phyloP scores from a whole-genome alignment of 2,329 filamentous ascomycete species.

The Claviceps sp. region DNA sequence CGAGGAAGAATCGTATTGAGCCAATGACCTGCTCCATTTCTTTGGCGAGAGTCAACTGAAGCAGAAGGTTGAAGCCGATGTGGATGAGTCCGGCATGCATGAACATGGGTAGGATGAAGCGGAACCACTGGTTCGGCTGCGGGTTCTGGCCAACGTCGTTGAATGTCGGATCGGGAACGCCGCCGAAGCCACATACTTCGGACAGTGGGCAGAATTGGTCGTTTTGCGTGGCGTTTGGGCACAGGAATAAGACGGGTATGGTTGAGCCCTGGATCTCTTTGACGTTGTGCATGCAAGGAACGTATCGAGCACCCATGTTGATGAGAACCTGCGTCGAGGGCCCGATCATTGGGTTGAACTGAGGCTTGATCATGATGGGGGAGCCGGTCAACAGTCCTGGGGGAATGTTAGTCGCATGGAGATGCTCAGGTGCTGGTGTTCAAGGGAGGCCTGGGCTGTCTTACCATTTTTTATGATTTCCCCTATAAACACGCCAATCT shows the following conservation, averaged over 20 bases:
- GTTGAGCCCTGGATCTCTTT: conserved; percentile 44
- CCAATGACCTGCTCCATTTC: conserved; percentile 92
- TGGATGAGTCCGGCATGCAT: conserved; percentile 88
- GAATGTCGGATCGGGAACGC: conserved; percentile 52
- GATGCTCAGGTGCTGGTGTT: not conserved
- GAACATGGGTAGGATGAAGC: conserved; percentile 93
- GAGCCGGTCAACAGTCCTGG: conserved; percentile 63
- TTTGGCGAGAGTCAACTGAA: conserved; percentile 77
- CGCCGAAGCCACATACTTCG: conserved; percentile 71
- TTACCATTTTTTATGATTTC: conserved; percentile 76
- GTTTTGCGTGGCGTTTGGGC: conserved; percentile 62
- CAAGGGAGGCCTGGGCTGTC: not conserved
- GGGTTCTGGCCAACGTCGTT: conserved; percentile 37
- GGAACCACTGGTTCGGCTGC: conserved; percentile 86
- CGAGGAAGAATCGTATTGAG: conserved; percentile 71
- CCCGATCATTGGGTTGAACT: conserved; percentile 95
- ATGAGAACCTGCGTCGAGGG: conserved; percentile 83
- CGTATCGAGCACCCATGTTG: conserved; percentile 90
- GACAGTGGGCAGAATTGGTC: conserved; percentile 56
- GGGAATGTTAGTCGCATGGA: not conserved
- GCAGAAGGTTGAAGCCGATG: conserved; percentile 87
- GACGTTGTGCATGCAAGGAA: conserved; percentile 88
- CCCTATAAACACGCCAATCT: conserved; percentile 76
- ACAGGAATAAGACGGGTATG: conserved; percentile 50
- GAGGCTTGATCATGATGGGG: conserved; percentile 64